Base-by-base conservation (phyloP, 257 asterid genomes). In the Ligustrum vulgare region DNA sequence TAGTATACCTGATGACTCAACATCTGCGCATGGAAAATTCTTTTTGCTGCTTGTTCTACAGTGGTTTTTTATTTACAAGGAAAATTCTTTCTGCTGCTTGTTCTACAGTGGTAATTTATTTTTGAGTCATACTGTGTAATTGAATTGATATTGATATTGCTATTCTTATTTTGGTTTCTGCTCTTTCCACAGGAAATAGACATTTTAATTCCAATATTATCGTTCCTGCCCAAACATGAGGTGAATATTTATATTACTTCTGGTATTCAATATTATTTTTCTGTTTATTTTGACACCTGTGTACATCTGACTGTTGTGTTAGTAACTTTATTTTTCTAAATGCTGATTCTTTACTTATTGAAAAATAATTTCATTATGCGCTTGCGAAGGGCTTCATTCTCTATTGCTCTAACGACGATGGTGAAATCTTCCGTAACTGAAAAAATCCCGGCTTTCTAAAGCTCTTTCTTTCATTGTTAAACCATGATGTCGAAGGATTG, bases 141-240 rank as follows among this genome's bases (percentile, higher is more conserved):
- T 33, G 22, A 36, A 28, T 41, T 65, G 5, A 32, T 16, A 36
- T 16, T n/a, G 68, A 22, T 72, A 63, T 49, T 34, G 54, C 41
- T 5, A 36, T 71, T 82, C 79, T 78, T 64, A 74, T 64, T 71
- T 76, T 62, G 74, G 49, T 69, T 73, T 73, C 37, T 77, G 32
- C 74, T 75, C 37, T 51, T 75, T 79, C 78, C 75, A 39, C 97
- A 95, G 99, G 98, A 95, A 79, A 79, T 91, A 37, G 94, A 93
- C 70, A 83, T 95, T 84, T 85, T 95, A 79, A 82, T 91, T 83
- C 92, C 95, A 65, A 79, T 93, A 72, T 85, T 95, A 47, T 93
- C 97, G n/a, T 95, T 87, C 91, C 86, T 93, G 79, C 85, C 91
- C 56, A 92, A 84, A 82, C 94, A 90, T 20, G 97, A 95, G 99